These are phyloP conservation scores for Boletales sp. DNA, from an alignment of 768 basidiomycete species.

Conservation along the genomic window DNA sequence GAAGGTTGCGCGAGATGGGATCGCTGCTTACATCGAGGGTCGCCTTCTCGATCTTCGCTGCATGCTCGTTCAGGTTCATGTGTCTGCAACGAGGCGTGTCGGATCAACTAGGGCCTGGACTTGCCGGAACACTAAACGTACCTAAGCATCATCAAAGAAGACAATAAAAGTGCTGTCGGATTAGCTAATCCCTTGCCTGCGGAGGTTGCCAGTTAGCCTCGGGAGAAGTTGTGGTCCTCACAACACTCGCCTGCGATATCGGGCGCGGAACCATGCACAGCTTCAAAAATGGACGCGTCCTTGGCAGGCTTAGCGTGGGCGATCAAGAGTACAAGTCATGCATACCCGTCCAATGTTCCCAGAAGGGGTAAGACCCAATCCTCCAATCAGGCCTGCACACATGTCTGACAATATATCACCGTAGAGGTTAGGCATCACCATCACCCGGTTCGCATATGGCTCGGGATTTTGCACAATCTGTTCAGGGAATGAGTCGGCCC, in stretches of 20 bases:
- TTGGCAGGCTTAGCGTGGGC: constrained; percentile 30
- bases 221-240: background rate
- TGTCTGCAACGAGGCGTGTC: constrained; percentile 52
- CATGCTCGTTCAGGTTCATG: constrained; percentile 85
- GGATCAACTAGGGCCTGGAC: constrained; percentile 16
- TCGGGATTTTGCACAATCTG: constrained; percentile 90
- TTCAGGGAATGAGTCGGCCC: background rate
- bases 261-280: constrained; percentile 99
- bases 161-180: constrained; percentile 96
- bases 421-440: constrained; percentile 99
- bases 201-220: constrained; percentile 3
- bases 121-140: constrained; percentile 33
- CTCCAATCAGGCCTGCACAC: constrained; percentile 98
- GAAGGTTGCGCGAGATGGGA: background rate
- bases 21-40: constrained; percentile 69
- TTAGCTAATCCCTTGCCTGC: constrained; percentile 90
- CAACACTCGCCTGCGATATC: constrained; percentile 81
- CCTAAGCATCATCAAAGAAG: constrained; percentile 98
- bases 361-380: constrained; percentile 94
- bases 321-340: constrained; percentile 4
- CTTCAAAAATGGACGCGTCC: constrained; percentile 99
- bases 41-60: constrained; percentile 89
- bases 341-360: constrained; percentile 93
- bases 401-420: constrained; percentile 97
- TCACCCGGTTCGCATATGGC: constrained; percentile 94